Base-by-base conservation (phyloP, 2,329 filamentous ascomycete species). In the Pseudogymnoascus sp. region DNA sequence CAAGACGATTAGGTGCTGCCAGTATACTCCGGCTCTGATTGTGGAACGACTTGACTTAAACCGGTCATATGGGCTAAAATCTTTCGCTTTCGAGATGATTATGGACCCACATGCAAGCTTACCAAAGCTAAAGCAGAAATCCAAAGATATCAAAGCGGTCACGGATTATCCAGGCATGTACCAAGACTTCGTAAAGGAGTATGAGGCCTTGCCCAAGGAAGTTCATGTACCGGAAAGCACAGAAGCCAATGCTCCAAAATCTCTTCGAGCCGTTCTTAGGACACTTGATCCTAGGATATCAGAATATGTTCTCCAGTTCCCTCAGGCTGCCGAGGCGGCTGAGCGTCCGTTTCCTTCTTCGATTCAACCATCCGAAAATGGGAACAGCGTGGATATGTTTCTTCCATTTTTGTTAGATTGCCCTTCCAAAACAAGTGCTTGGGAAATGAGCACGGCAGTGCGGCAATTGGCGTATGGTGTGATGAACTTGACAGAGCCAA, bases 361-460 rank as follows among this genome's bases (percentile, higher is more conserved):
- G n/a, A 18, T 33, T n/a, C 67, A 72, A 64, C 58, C 66, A 36
- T 3, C 50, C 9, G 60, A 61, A 25, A 60, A 67, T 5, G 65
- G 67, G 50, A 37, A 66, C 4, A 39, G 59, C 16, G 18, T 74
- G 11, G 73, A 79, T 39, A 78, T 90, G 11, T 92, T 87, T 69
- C 77, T 92, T 0, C 86, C 87, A 0, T 77, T 86, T 20, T 71
- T 91, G 0, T 74, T 85, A 8, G 85, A 87, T 64, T 80, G 78
- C 61, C 79, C 80, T 16, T 68, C 71, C n/a, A 77, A 79, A 30
- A 77, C 78, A 43, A 85, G 79, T 66, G 81, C 82, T 14, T 86
- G 85, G 84, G 76, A 78, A 60, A 74, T 79, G 62, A 82, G 82
- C 60, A 76, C 74, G 25, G 61, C 69, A 6, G 74, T 84, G 33